Base-by-base conservation (phyloP, 371 early-diverging fungal species). In the Mucor velutinosus region DNA sequence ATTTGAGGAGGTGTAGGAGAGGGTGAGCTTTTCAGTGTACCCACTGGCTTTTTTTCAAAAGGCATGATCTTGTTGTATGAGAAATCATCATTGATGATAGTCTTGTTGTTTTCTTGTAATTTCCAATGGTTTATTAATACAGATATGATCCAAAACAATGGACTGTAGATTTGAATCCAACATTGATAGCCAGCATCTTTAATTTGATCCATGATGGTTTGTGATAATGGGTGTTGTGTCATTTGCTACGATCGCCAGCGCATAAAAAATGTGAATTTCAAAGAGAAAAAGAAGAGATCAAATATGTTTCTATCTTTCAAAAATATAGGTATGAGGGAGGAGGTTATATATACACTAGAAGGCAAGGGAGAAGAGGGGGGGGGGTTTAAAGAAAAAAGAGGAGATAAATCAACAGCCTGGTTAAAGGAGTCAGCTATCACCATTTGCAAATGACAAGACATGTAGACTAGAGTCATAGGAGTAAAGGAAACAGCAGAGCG, bases 111-210 rank as follows among this genome's bases (percentile, higher is more conserved):
- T n/a, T 35, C 39, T 63, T 63, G 49, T 12, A 56, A 41, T n/a
- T 49, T 61, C 67, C 67, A 72, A 21, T 41, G 58, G 21, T 64
- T 59, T 7, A 64, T 51, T 15, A 58, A 29, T 4, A 58, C 60
- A 4, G 64, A 69, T 0, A 64, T 17, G 30, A 69, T 62, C 79
- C 79, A 79, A 57, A 76, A 79, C 1, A 79, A 39, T 7, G 73
- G 67, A n/a, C 67, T 60, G 27, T 79, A 74, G 11, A 76, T 55
- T 6, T 70, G 60, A 37, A 72, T 37, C 76, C 79, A 79, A 30
- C 69, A 74, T 37, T 76, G 71, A 49, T 72, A 71, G 12, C 56
- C 55, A 11, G 56, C 65, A 23, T 57, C 23, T 30, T 62, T 70
- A 6, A 61, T 30, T 47, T 49, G 61, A 47, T 65, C 51, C 19